phyloP scores from a whole-genome alignment of 495 filamentous ascomycete species.

The Penicillium flavigenum region DNA sequence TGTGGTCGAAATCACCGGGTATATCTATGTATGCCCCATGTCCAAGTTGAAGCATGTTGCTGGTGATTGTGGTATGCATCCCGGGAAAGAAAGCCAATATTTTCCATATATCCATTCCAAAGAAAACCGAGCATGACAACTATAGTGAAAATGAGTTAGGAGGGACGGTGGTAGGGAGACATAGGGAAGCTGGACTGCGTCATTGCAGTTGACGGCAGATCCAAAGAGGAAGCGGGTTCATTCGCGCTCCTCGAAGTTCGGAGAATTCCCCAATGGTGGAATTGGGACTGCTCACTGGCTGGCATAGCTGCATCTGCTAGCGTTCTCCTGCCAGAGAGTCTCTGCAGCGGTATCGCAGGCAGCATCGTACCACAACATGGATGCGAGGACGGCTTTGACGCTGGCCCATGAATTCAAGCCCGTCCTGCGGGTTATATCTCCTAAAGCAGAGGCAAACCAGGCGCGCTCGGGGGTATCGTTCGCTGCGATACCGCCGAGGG shows the following conservation, averaged over 20 bases:
- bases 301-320: neutral
- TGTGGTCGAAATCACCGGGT: neutral
- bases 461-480: conserved; percentile 23
- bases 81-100: neutral
- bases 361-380: conserved; percentile 38
- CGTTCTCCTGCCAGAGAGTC: conserved; percentile 30
- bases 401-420: conserved; percentile 28
- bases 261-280: neutral
- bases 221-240: neutral
- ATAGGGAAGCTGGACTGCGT: neutral
- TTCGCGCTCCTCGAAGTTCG: neutral
- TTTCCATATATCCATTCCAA: neutral
- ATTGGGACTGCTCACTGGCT: neutral
- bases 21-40: neutral
- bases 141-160: neutral
- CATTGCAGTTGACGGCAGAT: neutral
- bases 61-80: conserved; percentile 7
- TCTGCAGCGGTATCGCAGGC: conserved; percentile 37
- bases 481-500: conserved; percentile 40
- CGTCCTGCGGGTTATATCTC: conserved; percentile 18
- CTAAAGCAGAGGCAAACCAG: conserved; percentile 34
- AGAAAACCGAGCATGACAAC: neutral
- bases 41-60: neutral
- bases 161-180: neutral
- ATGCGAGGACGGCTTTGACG: conserved; percentile 23